Base-by-base conservation (phyloP, 352 stramenopile genomes). In the Phytophthora citricola region DNA sequence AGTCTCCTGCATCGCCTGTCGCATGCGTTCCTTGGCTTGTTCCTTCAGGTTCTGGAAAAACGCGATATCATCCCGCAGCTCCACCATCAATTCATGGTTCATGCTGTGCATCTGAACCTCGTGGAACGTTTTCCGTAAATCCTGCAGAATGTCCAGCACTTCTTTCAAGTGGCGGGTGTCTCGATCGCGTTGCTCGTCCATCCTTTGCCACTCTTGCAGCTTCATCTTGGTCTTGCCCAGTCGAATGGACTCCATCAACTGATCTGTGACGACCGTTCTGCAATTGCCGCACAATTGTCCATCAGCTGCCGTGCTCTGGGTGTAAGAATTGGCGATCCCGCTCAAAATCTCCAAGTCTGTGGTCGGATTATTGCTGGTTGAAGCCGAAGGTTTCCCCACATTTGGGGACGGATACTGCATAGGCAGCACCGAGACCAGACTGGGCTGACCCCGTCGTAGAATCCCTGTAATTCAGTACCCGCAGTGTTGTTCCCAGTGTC, bases 321-420 rank as follows among this genome's bases (percentile, higher is more conserved):
- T 93, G 69, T 93, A 93, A 22, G 79, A 85, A 60, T 93, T 92
- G 40, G 85, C 85, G 52, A 93, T 93, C n/a, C 85, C 85, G 58
- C 85, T 93, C 34, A 93, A 59, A 73, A 93, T 93, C 65, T 93
- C 85, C 43, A 93, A 66, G 55, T 93, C 85, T 2, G 81, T 89
- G 2, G 77, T 78, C 9, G 77, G 56, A 50, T 82, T 83, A 26
- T 62, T 53, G 10, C 40, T 31, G 1, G 53, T 52, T 31, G 53
- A 38, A 5, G 40, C 41, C 48, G 66, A 45, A 10, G 66, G 7
- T 60, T 73, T 76, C 6, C 22, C 14, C 39, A 76, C 38, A 47
- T 49, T 71, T n/a, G 61, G 47, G 5, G 59, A 41, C 7, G 79
- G 54, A 54, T 92, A 90, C 62, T 90, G 83, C 81, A 92, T 89